These are phyloP conservation scores for Colletotrichum scovillei DNA, from an alignment of 2,329 filamentous ascomycete genomes.

Conservation along the genomic window DNA sequence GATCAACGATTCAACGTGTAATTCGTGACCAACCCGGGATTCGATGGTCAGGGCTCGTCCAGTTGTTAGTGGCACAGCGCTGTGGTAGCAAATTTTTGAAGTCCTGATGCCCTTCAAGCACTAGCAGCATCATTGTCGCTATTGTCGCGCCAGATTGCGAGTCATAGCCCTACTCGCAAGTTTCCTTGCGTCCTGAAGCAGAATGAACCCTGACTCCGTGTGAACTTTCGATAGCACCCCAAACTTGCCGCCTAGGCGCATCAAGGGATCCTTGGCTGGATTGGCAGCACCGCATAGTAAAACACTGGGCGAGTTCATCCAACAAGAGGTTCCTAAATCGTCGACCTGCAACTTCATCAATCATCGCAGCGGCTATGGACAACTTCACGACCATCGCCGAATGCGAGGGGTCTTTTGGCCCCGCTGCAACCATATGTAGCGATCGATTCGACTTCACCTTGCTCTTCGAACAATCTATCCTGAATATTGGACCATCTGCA, in stretches of 20 bases:
- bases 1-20: not conserved
- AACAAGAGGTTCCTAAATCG: not conserved
- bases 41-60: not conserved
- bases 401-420: slow-evolving; percentile 40
- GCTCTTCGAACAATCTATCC: slow-evolving; percentile 54
- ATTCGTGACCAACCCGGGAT: not conserved
- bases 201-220: not conserved
- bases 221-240: not conserved
- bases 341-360: not conserved
- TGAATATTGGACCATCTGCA: slow-evolving; percentile 45
- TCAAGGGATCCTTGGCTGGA: not conserved
- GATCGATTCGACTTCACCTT: slow-evolving; percentile 62
- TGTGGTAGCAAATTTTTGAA: not conserved
- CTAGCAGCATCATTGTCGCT: not conserved
- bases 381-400: slow-evolving; percentile 21
- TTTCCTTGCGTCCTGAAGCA: not conserved
- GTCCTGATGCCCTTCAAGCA: not conserved
- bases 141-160: not conserved
- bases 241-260: not conserved
- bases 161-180: not conserved
- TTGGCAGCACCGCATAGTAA: not conserved
- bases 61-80: not conserved
- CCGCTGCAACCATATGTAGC: slow-evolving; percentile 43
- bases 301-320: not conserved
- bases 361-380: not conserved